Evolutionary conservation across 1,284 basidiomycete species (phyloP).

Genomic region (Rhodotorula sp.): DNA sequence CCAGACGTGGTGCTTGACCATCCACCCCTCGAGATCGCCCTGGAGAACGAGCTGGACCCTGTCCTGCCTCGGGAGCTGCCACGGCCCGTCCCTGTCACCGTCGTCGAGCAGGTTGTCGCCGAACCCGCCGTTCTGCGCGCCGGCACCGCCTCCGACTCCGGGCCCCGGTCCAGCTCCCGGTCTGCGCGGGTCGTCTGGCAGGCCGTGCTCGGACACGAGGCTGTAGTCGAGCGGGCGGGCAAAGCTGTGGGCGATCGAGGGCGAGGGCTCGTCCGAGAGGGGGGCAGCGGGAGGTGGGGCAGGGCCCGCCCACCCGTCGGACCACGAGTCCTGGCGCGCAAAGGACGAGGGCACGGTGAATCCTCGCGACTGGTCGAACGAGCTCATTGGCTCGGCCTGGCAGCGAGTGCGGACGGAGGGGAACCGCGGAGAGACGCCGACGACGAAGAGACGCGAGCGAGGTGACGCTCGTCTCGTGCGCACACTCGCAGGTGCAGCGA

Average conservation of each 20-base stretch:
- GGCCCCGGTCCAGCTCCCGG: background rate
- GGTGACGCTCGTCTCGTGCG: too few relatives aligned
- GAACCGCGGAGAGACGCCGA: too few relatives aligned
- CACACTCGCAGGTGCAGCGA: too few relatives aligned
- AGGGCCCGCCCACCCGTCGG: conserved; percentile 5
- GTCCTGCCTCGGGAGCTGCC: conserved; percentile 14
- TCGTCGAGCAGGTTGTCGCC: background rate
- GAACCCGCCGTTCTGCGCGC: conserved; percentile 2
- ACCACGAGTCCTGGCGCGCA: conserved; percentile 4
- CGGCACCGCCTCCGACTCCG: background rate
- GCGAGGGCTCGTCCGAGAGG: background rate
- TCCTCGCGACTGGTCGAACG: conserved; percentile 24
- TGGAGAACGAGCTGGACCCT: conserved; percentile 19
- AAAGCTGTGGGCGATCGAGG: background rate
- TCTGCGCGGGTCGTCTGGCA: background rate
- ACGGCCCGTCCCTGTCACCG: background rate
- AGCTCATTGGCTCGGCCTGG: conserved; percentile 5
- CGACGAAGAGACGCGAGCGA: too few relatives aligned
- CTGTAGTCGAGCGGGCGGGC: conserved; percentile 11
- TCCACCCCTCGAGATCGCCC: conserved; percentile 20
- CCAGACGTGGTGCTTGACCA: conserved; percentile 35
- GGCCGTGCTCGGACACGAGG: background rate
- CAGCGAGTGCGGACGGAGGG: too few relatives aligned
- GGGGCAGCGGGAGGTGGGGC: background rate
- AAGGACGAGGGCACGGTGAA: conserved; percentile 3